phyloP scores from a whole-genome alignment of 75 land plant species.

The Cupressus sempervirens region DNA sequence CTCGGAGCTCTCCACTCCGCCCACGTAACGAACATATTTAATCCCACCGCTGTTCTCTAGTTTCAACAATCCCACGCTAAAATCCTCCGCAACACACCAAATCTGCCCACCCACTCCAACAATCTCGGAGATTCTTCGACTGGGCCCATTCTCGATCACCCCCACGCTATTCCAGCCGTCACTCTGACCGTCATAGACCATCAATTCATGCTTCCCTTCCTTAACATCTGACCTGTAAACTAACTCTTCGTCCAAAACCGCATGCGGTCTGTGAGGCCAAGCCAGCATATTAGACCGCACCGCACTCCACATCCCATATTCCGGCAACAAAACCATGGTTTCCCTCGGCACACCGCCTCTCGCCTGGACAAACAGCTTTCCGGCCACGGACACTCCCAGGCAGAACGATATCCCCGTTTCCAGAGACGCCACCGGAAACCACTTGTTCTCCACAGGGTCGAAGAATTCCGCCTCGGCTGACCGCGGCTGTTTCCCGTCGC shows the following conservation, averaged over 20 bases:
- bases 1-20: background rate
- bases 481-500: background rate
- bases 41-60: no score
- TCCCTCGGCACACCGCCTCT: background rate
- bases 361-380: background rate
- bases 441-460: background rate
- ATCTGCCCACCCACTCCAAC: background rate
- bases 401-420: background rate
- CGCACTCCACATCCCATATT: background rate
- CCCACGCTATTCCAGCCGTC: background rate
- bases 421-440: background rate
- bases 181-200: background rate
- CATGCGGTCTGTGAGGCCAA: conserved; percentile 1
- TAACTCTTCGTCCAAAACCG: background rate
- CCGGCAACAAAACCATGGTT: background rate
- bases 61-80: background rate
- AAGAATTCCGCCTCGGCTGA: background rate
- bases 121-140: background rate
- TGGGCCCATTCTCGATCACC: background rate
- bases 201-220: background rate
- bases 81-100: background rate
- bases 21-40: background rate
- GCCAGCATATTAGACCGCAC: background rate
- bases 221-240: background rate
- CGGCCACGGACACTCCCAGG: background rate